Evolutionary conservation across 1,284 basidiomycete species (phyloP), one percentile per base, ranked within the genome.

Genomic region (Boletus smithii): DNA sequence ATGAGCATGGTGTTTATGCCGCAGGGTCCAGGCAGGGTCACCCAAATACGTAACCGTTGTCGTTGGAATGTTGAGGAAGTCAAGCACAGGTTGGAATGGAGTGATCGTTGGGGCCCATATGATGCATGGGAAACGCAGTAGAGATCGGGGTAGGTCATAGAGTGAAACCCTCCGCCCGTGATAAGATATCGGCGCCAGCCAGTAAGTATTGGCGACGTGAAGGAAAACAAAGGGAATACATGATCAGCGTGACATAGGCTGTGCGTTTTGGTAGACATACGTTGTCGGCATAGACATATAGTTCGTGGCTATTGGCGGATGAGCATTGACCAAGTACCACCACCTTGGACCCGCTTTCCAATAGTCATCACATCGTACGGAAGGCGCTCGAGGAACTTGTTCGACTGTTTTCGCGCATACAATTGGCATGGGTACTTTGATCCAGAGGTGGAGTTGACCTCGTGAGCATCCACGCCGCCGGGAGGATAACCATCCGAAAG

Each of bases 321-420:
- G 44, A 51, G 54, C 27, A 50, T 55, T 30, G 18, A 44, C 13
- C 8, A 10, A 37, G 26, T 18, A 9, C 22, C 6, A 24, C 9
- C 5, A n/a, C 7, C 8, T 26, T 20, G 8, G 13, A 53, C 66
- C 8, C 56, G 83, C 80, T 95, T 95, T 60, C 93, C 92, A 50
- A 94, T 90, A 0, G 88, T 72, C 58, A 94, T 79, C 8, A 92
- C 59, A 62, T 95, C 93, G 61, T 92, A 95, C 0, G 86, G 82
- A 23, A 95, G 73, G 55, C 81, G 70, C 24, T 80, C 71, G 55
- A 95, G 76, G 66, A 91, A 85, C 59, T 86, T 70, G 65, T 85
- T 84, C 11, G 80, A 72, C 81, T 86, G 37, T 44, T 41, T 37
- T 38, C 16, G 39, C 23, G 26, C 24, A 42, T 18, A 26, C 8